Evolutionary conservation across 1,284 basidiomycete genomes (phyloP).

Genomic region (Puccinia polysora): DNA sequence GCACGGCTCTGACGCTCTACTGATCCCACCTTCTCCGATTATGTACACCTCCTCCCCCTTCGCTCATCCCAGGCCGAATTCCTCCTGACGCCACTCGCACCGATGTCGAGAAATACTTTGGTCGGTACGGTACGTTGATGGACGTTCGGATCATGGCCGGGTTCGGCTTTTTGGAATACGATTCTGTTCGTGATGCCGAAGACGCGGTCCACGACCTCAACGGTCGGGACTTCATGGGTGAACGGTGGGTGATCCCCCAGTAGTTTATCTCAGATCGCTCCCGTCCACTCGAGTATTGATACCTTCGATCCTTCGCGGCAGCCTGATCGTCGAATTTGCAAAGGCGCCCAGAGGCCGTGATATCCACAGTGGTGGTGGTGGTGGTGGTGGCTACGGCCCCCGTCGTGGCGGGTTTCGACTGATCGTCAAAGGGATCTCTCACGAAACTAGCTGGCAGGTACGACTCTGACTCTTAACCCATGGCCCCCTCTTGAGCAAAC

Average conservation of each 20-base stretch:
- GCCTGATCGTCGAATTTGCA: conserved; percentile 84
- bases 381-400: conserved; percentile 58
- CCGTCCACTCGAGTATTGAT: not conserved
- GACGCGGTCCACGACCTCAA: conserved; percentile 80
- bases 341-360: conserved; percentile 81
- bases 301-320: conserved; percentile 51
- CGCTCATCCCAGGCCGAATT: conserved; percentile 19
- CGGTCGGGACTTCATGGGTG: conserved; percentile 79
- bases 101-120: conserved; percentile 65
- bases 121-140: conserved; percentile 74
- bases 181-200: conserved; percentile 70
- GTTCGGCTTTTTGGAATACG: conserved; percentile 49
- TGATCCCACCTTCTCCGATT: not conserved
- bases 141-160: conserved; percentile 92
- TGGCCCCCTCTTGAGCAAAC: not conserved
- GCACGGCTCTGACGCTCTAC: not conserved
- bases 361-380: conserved; percentile 52
- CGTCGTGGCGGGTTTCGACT: conserved; percentile 70
- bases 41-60: not conserved
- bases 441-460: conserved; percentile 97
- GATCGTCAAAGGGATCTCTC: conserved; percentile 75
- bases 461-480: no score
- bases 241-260: conserved; percentile 60
- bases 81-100: conserved; percentile 43
- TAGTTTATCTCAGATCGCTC: conserved; percentile 39